Percentiles rank a stretch among this genome's conserved stretches.
Evolutionary conservation across 495 filamentous ascomycete species (phyloP).

Genomic region (Xylaria sp.): DNA sequence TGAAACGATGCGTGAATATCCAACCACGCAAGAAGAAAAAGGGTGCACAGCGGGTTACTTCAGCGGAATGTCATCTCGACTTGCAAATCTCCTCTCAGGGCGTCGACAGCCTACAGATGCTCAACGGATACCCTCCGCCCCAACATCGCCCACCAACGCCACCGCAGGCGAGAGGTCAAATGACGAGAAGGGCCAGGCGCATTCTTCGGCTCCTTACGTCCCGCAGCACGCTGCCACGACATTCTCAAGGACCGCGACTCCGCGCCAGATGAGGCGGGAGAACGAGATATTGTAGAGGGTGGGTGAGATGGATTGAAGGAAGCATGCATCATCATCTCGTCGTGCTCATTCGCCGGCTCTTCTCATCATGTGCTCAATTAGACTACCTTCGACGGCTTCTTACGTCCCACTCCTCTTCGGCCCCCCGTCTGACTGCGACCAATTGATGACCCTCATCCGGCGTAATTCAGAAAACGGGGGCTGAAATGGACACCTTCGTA

Average conservation of each 20-base stretch:
- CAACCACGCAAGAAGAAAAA: neutral
- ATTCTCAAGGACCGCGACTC: constrained; percentile 51
- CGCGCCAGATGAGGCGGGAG: constrained; percentile 43
- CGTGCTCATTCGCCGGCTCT: neutral
- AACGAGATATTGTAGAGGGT: constrained; percentile 44
- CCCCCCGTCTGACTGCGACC: neutral
- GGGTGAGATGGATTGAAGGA: neutral
- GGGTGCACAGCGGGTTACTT: neutral
- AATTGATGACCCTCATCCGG: neutral
- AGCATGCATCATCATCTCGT: neutral
- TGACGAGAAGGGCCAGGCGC: neutral
- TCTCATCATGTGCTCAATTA: neutral
- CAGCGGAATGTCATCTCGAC: constrained; percentile 3
- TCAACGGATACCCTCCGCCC: neutral
- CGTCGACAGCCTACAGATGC: neutral
- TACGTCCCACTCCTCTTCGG: neutral
- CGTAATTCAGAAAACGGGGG: constrained; percentile 3
- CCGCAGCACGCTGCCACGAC: constrained; percentile 52
- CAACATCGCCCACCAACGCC: neutral
- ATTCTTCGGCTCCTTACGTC: constrained; percentile 27
- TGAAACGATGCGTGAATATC: constrained; percentile 1
- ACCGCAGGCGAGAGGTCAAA: neutral
- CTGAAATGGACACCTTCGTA: neutral
- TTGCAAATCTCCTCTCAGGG: neutral
- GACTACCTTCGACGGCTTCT: neutral